These are phyloP conservation scores for Chlamydomonas applanata DNA, from an alignment of 139 green algal genomes.

Conservation along the genomic window DNA sequence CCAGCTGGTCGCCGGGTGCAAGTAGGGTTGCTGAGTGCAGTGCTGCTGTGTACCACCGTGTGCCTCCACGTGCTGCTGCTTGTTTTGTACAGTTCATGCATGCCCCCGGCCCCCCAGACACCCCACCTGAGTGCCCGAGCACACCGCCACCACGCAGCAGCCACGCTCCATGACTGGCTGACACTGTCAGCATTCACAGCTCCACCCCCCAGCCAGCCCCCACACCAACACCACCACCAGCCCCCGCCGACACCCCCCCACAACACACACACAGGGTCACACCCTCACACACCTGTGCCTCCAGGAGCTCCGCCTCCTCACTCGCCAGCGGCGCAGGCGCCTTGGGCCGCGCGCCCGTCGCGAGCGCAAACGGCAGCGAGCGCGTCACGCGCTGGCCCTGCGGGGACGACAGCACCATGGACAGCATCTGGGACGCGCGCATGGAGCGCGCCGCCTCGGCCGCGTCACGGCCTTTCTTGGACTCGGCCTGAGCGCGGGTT, in stretches of 20 bases:
- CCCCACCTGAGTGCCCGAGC: too few species aligned
- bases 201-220: neutral
- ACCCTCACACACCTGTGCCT: slow-evolving; percentile 14
- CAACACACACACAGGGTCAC: neutral
- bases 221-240: neutral
- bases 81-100: too few species aligned
- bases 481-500: neutral
- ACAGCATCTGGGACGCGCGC: neutral
- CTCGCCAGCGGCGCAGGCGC: slow-evolving; percentile 2
- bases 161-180: too few species aligned
- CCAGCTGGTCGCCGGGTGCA: neutral
- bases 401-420: neutral
- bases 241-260: neutral
- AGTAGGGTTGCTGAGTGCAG: too few species aligned
- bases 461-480: slow-evolving; percentile 9
- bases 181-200: neutral
- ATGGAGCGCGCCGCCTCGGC: neutral
- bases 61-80: too few species aligned
- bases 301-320: slow-evolving; percentile 24
- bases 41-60: too few species aligned
- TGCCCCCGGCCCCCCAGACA: too few species aligned
- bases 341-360: slow-evolving; percentile 13
- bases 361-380: slow-evolving; percentile 25
- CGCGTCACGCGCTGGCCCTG: slow-evolving; percentile 41
- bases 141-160: too few species aligned